These are phyloP conservation scores for Allium sativum DNA, from an alignment of 106 monocot species.

Conservation along the genomic window DNA sequence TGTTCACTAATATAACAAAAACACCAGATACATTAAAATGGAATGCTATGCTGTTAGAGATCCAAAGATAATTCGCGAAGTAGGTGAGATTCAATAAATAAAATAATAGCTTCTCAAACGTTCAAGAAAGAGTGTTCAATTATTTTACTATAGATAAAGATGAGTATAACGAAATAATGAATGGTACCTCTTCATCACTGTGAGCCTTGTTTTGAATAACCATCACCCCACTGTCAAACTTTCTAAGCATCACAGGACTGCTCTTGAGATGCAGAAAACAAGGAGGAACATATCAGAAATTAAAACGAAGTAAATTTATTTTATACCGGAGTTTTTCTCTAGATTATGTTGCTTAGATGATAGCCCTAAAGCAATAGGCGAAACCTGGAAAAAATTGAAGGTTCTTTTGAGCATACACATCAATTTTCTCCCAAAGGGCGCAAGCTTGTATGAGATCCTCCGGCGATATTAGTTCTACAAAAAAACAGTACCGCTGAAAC, in stretches of 20 bases:
- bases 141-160: too few relatives aligned
- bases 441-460: slow-evolving; percentile 98
- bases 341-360: slow-evolving; percentile 11
- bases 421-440: slow-evolving; percentile 91
- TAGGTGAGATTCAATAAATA: too few relatives aligned
- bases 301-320: neutral
- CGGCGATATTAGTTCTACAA: slow-evolving; percentile 85
- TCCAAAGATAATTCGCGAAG: too few relatives aligned
- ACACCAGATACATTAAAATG: too few relatives aligned
- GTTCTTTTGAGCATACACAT: slow-evolving; percentile 81
- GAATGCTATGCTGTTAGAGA: too few relatives aligned
- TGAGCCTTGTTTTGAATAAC: slow-evolving; percentile 88
- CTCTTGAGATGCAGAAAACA: slow-evolving; percentile 8
- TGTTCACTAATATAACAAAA: too few relatives aligned
- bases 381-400: slow-evolving; percentile 37
- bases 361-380: slow-evolving; percentile 11
- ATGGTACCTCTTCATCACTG: slow-evolving; percentile 75
- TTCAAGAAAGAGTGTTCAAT: too few relatives aligned
- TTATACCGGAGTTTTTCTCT: neutral
- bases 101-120: too few relatives aligned
- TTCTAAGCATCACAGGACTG: slow-evolving; percentile 90
- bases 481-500: neutral
- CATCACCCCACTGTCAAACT: slow-evolving; percentile 97
- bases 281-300: neutral
- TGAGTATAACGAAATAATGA: neutral